Percentiles rank a stretch among this genome's conserved stretches.
Evolutionary conservation across 495 filamentous ascomycete species (phyloP).

Genomic region (Podospora australis): DNA sequence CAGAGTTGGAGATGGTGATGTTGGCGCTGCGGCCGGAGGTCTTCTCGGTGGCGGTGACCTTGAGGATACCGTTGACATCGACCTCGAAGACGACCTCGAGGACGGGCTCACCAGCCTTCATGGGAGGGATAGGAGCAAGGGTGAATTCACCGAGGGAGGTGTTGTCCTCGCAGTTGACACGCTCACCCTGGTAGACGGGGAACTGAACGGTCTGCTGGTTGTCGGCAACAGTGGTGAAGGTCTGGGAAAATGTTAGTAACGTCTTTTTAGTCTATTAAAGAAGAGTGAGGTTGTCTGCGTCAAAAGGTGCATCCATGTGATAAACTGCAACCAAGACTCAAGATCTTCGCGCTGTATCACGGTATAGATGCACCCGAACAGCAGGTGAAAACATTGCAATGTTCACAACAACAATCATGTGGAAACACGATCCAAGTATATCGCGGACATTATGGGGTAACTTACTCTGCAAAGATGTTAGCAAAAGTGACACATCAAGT

Average conservation of each 20-base stretch:
- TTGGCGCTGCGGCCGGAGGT: constrained; percentile 95
- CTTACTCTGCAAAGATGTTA: too few species aligned
- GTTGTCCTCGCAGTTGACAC: constrained; percentile 99
- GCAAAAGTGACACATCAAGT: too few species aligned
- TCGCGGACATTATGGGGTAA: too few species aligned
- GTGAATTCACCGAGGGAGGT: constrained; percentile 98
- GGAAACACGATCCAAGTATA: too few species aligned
- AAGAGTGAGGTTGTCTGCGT: too few species aligned
- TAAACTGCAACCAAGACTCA: too few species aligned
- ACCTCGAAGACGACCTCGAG: constrained; percentile 99
- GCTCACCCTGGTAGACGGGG: constrained; percentile 97
- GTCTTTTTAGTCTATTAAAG: neutral
- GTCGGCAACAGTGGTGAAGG: constrained; percentile 96
- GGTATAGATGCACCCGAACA: too few species aligned
- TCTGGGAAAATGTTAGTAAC: too few species aligned
- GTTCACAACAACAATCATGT: too few species aligned
- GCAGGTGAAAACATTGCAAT: too few species aligned
- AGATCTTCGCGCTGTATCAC: too few species aligned
- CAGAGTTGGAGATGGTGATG: constrained; percentile 99
- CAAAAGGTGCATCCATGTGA: too few species aligned
- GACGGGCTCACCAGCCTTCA: constrained; percentile 96
- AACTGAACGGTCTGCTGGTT: constrained; percentile 97
- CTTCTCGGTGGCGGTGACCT: constrained; percentile 99
- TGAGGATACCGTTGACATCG: constrained; percentile 99
- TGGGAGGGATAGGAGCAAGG: constrained; percentile 90